These are phyloP conservation scores for Nemania serpens DNA, from an alignment of 2,329 filamentous ascomycete species.

Conservation along the genomic window DNA sequence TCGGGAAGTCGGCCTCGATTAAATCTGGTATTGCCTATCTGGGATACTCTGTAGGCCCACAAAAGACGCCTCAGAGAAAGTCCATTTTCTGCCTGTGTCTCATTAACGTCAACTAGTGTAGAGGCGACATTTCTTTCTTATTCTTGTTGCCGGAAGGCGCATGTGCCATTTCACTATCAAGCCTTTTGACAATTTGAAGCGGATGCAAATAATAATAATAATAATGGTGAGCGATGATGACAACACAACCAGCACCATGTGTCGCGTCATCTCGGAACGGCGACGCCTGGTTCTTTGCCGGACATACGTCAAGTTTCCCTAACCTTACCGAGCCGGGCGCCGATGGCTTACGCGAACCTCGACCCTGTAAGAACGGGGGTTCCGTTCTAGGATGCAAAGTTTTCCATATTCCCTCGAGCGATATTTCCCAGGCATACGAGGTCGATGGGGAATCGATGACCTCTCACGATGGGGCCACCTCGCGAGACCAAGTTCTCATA, in stretches of 20 bases:
- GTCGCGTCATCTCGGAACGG: constrained; percentile 30
- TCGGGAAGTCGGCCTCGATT: no score
- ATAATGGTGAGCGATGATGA: constrained; percentile 14
- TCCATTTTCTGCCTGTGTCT: no score
- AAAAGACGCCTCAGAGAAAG: no score
- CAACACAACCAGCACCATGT: constrained; percentile 25
- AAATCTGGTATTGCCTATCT: no score
- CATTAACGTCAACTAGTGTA: no score
- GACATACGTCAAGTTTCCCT: constrained; percentile 59
- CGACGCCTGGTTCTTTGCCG: constrained; percentile 58
- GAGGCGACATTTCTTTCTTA: not conserved
- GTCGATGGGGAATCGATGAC: constrained; percentile 43
- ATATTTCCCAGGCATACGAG: constrained; percentile 45
- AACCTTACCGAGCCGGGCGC: constrained; percentile 51
- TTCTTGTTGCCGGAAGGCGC: no score
- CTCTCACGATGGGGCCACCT: constrained; percentile 32
- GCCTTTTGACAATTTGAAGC: not conserved
- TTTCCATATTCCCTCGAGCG: constrained; percentile 53
- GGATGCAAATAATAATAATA: not conserved
- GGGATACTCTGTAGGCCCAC: no score
- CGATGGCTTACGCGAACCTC: constrained; percentile 45
- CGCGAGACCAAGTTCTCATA: constrained; percentile 66
- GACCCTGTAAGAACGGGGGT: constrained; percentile 46
- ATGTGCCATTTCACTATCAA: no score
- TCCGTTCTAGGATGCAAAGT: constrained; percentile 61